Evolutionary conservation across 345 rosid genomes (phyloP).

Genomic region (Moricandia arvensis): DNA sequence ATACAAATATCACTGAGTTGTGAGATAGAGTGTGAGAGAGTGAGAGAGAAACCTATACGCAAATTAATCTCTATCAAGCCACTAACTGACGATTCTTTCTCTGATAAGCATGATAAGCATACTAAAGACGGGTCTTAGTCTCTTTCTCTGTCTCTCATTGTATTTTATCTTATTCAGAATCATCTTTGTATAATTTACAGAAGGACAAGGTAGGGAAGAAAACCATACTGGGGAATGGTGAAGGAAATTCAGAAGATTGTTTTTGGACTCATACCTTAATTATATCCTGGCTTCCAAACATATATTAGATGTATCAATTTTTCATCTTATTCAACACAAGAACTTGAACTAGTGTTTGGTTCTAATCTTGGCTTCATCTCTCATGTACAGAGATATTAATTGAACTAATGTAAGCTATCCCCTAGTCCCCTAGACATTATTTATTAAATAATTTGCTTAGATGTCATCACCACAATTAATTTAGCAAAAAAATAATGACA

Average conservation of each 20-base stretch:
- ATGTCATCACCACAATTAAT: too few species aligned
- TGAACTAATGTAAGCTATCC: too few species aligned
- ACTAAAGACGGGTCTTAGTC: not conserved
- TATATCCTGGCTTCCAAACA: constrained; percentile 82
- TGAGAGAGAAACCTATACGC: too few species aligned
- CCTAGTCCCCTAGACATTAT: too few species aligned
- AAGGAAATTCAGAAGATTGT: constrained; percentile 88
- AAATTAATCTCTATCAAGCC: constrained; percentile 20
- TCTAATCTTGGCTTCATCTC: not conserved
- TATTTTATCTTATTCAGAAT: too few species aligned
- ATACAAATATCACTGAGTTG: too few species aligned
- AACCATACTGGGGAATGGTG: constrained; percentile 84
- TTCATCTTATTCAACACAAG: not conserved
- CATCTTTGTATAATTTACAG: too few species aligned
- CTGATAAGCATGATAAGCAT: constrained; percentile 47
- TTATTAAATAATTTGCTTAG: too few species aligned
- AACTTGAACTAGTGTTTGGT: not conserved
- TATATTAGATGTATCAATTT: constrained; percentile 46
- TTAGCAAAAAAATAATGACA: too few species aligned
- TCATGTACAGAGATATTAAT: not conserved
- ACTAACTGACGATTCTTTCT: constrained; percentile 49
- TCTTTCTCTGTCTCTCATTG: too few species aligned
- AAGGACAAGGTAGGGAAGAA: too few species aligned
- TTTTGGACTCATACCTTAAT: constrained; percentile 78
- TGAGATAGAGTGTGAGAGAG: too few species aligned